phyloP scores from a whole-genome alignment of 495 filamentous ascomycete species.

The Hypoxylon fuscum region DNA sequence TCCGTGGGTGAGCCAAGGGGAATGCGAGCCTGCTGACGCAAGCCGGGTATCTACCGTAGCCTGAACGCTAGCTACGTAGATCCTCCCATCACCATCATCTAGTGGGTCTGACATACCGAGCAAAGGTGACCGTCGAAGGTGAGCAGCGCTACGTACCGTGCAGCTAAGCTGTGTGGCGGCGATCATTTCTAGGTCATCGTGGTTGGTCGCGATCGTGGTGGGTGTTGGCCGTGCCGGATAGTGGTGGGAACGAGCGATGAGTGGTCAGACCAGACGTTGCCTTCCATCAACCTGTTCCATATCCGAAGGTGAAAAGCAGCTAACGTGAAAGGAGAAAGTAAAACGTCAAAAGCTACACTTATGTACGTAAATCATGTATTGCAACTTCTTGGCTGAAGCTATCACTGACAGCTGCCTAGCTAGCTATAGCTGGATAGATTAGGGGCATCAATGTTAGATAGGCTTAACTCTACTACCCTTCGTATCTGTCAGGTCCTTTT shows the following conservation, averaged over 20 bases:
- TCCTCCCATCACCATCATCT: conserved; percentile 9
- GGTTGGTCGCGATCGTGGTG: conserved; percentile 11
- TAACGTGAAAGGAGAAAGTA: conserved; percentile 38
- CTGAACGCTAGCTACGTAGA: conserved; percentile 31
- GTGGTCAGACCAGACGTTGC: conserved; percentile 29
- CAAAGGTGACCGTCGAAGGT: conserved; percentile 38
- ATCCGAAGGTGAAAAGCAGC: conserved; percentile 10
- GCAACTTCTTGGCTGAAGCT: conserved; percentile 36
- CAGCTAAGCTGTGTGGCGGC: conserved; percentile 28
- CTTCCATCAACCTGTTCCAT: conserved; percentile 16
- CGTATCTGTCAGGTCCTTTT: not conserved
- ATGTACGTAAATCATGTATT: conserved; percentile 33
- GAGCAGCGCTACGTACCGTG: conserved; percentile 27
- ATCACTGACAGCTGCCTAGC: conserved; percentile 41
- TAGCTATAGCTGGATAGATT: conserved; percentile 42
- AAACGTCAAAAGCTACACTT: conserved; percentile 15
- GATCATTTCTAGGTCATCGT: conserved; percentile 28
- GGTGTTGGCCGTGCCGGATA: conserved; percentile 14
- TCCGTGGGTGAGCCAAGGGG: conserved; percentile 28
- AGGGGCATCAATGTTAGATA: conserved; percentile 14
- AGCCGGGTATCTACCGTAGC: conserved; percentile 38
- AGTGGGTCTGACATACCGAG: conserved; percentile 35
- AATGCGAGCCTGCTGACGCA: conserved; percentile 31
- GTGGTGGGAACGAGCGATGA: conserved; percentile 22
- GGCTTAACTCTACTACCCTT: conserved; percentile 5